phyloP scores from a whole-genome alignment of 2,329 filamentous ascomycete species.

The Tolypocladium amazonense region DNA sequence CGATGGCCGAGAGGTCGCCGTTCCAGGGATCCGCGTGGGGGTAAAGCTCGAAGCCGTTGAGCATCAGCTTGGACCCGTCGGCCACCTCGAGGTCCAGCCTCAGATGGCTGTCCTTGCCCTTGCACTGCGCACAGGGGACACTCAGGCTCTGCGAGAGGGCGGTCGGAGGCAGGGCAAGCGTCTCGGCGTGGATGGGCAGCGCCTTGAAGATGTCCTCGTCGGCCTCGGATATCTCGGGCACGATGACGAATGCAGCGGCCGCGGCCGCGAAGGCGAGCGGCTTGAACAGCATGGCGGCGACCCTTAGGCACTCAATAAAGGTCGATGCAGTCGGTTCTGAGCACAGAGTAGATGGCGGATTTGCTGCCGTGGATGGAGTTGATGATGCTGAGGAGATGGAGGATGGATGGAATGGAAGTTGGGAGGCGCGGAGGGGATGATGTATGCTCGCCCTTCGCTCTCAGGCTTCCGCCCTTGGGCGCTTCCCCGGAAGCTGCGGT shows the following conservation, averaged over 20 bases:
- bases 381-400: neutral
- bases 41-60: constrained; percentile 54
- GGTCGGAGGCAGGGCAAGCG: constrained; percentile 24
- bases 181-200: constrained; percentile 22
- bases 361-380: neutral
- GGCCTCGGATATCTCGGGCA: constrained; percentile 34
- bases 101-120: constrained; percentile 33
- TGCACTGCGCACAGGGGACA: constrained; percentile 44
- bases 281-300: constrained; percentile 20
- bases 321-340: neutral
- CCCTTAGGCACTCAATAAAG: neutral
- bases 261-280: constrained; percentile 21
- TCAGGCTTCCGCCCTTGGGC: neutral
- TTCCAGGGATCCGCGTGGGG: constrained; percentile 37
- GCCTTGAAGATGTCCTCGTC: constrained; percentile 31
- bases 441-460: neutral
- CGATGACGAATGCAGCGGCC: constrained; percentile 39
- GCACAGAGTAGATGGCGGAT: neutral
- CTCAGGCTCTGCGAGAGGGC: constrained; percentile 28
- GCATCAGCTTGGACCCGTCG: constrained; percentile 34
- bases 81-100: constrained; percentile 45
- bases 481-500: neutral
- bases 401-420: neutral
- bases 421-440: neutral
- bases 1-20: constrained; percentile 32